phyloP scores from a whole-genome alignment of 148 eudicot species.

The Silene conica region DNA sequence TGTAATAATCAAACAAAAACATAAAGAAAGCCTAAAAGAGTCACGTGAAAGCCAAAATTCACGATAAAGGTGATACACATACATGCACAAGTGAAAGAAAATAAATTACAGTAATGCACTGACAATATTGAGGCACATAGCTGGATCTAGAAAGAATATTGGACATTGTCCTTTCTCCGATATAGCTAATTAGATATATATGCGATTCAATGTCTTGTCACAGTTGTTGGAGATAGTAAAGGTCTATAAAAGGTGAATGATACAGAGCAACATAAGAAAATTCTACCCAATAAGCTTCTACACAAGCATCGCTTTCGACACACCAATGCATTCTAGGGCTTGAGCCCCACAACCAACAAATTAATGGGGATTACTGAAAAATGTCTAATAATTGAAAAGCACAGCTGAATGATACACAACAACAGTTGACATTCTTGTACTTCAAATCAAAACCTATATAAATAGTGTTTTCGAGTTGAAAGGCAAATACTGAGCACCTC shows the following conservation, averaged over 20 bases:
- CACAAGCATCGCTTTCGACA: neutral
- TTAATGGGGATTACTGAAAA: too few relatives aligned
- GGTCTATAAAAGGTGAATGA: neutral
- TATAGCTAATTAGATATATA: neutral
- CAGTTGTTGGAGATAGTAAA: neutral
- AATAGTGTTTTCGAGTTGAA: too few relatives aligned
- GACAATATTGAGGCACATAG: neutral
- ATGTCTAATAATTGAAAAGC: too few relatives aligned
- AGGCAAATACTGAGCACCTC: too few relatives aligned
- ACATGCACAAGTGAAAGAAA: neutral
- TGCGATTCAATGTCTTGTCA: neutral
- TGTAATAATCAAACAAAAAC: neutral
- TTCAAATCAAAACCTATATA: too few relatives aligned
- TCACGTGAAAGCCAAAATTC: neutral
- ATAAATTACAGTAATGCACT: neutral
- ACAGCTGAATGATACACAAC: too few relatives aligned
- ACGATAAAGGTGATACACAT: neutral
- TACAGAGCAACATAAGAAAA: neutral
- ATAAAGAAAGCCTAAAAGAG: neutral
- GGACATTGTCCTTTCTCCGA: neutral
- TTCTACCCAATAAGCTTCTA: neutral
- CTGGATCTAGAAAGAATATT: slow-evolving; percentile 5
- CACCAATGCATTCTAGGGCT: neutral
- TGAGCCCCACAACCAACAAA: neutral
- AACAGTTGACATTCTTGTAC: too few relatives aligned